These are phyloP conservation scores for Endoconidiophora polonica DNA, from an alignment of 2,329 filamentous ascomycete species.

Conservation along the genomic window DNA sequence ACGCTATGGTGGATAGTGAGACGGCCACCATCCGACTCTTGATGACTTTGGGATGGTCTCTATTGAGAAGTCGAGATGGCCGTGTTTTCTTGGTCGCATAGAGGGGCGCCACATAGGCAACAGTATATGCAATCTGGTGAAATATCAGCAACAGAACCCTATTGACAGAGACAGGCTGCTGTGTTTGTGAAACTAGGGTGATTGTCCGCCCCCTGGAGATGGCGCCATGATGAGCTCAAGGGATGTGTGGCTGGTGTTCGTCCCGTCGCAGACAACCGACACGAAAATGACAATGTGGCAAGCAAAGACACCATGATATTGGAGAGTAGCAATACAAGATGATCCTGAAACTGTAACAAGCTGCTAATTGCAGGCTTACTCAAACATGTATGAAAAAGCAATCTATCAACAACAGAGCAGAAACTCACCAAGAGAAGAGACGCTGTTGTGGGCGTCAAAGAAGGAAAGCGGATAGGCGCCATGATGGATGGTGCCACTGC, in stretches of 20 bases:
- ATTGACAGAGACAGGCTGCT: neutral
- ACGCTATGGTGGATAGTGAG: conserved; percentile 53
- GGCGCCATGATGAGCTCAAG: no score
- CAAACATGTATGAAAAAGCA: no score
- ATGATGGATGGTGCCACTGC: neutral
- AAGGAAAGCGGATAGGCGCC: neutral
- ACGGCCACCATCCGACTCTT: conserved; percentile 70
- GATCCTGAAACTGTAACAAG: no score
- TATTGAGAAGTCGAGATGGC: conserved; percentile 59
- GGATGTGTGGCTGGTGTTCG: conserved; percentile 3
- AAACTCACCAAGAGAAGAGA: conserved; percentile 18
- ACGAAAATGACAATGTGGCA: neutral
- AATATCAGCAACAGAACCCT: no score
- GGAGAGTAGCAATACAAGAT: neutral
- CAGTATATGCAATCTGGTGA: conserved; percentile 57
- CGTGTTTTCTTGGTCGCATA: conserved; percentile 69
- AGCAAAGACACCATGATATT: neutral
- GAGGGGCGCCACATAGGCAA: conserved; percentile 79
- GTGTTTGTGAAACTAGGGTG: neutral
- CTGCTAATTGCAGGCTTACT: no score
- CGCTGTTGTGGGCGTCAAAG: conserved; percentile 2
- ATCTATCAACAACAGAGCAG: neutral
- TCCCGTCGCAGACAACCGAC: neutral
- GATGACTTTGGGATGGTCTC: conserved; percentile 83
- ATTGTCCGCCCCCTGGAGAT: neutral